Evolutionary conservation across 495 filamentous ascomycete genomes (phyloP).

Genomic region (Tuber microsphaerosporum): DNA sequence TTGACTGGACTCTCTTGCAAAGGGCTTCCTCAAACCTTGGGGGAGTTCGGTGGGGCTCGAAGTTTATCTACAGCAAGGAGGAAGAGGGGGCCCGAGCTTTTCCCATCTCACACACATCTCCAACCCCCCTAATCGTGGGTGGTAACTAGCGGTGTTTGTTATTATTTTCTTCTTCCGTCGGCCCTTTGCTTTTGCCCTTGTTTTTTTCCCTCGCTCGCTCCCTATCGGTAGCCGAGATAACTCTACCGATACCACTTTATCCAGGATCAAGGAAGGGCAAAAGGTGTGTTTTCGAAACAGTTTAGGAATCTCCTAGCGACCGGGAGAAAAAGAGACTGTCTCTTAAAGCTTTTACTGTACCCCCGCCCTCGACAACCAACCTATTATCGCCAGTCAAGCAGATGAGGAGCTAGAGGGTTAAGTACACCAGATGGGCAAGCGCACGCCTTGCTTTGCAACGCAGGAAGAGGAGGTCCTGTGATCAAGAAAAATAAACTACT

Average conservation of each 20-base stretch:
- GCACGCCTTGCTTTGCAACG: neutral
- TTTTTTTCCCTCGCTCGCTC: neutral
- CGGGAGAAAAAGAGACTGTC: neutral
- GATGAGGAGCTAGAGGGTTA: neutral
- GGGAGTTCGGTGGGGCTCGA: neutral
- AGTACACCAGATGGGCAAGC: neutral
- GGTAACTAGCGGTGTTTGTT: neutral
- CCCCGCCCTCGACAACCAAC: neutral
- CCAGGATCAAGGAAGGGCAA: neutral
- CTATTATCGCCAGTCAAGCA: neutral
- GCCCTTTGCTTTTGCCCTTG: neutral
- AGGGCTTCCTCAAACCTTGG: neutral
- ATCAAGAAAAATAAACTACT: slow-evolving; percentile 1
- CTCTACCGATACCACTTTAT: neutral
- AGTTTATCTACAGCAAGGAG: neutral
- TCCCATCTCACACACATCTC: neutral
- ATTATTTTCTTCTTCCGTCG: neutral
- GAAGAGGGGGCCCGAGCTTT: neutral
- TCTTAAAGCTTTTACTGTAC: neutral
- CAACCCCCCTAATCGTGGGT: neutral
- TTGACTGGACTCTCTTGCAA: neutral
- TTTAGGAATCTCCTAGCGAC: neutral
- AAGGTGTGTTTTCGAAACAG: neutral
- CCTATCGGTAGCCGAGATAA: neutral
- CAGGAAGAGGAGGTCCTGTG: slow-evolving; percentile 2